Evolutionary conservation across 2,329 filamentous ascomycete species (phyloP).

Genomic region (Coniella vitis): DNA sequence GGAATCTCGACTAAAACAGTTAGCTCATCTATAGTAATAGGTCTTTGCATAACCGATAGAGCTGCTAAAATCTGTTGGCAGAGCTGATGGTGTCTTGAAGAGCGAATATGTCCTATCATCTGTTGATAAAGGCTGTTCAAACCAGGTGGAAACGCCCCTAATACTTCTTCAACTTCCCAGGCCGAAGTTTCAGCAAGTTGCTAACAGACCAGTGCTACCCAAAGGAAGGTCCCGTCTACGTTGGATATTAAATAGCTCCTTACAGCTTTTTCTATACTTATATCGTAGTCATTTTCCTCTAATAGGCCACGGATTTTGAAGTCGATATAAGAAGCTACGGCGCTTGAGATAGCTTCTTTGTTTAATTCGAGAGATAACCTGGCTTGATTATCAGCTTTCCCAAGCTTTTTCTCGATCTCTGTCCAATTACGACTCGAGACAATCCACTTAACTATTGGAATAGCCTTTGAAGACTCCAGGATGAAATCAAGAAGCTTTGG

Average conservation of each 20-base stretch:
- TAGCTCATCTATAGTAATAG: conserved; percentile 31
- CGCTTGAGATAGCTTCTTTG: conserved; percentile 8
- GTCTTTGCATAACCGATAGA: conserved; percentile 26
- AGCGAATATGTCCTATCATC: too few relatives aligned
- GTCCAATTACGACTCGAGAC: conserved; percentile 36
- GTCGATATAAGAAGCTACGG: conserved; percentile 23
- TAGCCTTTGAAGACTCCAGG: conserved; percentile 17
- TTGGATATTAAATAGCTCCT: conserved; percentile 23
- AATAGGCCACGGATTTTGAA: conserved; percentile 27
- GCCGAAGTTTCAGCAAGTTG: conserved; percentile 20
- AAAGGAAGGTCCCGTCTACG: conserved; percentile 36
- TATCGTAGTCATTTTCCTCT: conserved; percentile 21
- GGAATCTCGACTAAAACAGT: conserved; percentile 18
- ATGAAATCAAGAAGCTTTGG: conserved; percentile 30
- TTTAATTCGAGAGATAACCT: conserved; percentile 35
- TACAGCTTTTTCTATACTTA: conserved; percentile 15
- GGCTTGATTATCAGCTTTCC: too few relatives aligned
- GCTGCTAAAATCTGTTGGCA: conserved; percentile 29
- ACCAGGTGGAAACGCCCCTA: conserved; percentile 26
- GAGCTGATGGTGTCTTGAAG: conserved; percentile 24
- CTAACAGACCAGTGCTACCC: conserved; percentile 34
- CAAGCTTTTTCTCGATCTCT: conserved; percentile 29
- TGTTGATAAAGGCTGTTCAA: conserved; percentile 31
- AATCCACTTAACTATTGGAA: conserved; percentile 31
- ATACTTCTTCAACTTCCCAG: conserved; percentile 4